These are phyloP conservation scores for Agrocybe pediades DNA, from an alignment of 768 basidiomycete genomes.

Conservation along the genomic window DNA sequence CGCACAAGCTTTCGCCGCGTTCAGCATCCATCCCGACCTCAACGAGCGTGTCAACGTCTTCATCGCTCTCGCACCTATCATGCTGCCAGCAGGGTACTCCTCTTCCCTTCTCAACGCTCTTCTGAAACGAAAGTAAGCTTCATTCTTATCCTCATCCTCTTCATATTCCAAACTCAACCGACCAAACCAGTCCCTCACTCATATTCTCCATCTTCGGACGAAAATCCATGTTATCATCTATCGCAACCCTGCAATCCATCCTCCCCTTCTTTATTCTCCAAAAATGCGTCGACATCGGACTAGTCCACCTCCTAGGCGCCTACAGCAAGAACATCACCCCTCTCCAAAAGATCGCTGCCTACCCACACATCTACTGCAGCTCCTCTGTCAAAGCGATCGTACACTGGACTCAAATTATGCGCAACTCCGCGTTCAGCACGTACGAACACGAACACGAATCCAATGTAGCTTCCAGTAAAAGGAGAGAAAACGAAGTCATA, in stretches of 20 bases:
- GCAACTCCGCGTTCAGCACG: slow-evolving; percentile 12
- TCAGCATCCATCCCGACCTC: slow-evolving; percentile 75
- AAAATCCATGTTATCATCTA: slow-evolving; percentile 14
- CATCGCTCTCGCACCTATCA: slow-evolving; percentile 53
- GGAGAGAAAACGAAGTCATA: no score
- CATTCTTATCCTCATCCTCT: background rate
- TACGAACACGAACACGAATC: slow-evolving; percentile 5
- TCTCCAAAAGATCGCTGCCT: slow-evolving; percentile 16
- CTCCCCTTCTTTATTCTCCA: slow-evolving; percentile 15
- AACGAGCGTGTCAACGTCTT: slow-evolving; percentile 79
- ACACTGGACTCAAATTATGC: slow-evolving; percentile 22
- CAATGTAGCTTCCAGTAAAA: background rate
- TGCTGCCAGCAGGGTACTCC: slow-evolving; percentile 17
- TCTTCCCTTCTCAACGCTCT: slow-evolving; percentile 8
- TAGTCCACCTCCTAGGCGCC: slow-evolving; percentile 13
- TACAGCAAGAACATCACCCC: slow-evolving; percentile 16
- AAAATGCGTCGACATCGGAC: slow-evolving; percentile 10
- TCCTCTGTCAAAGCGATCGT: slow-evolving; percentile 23
- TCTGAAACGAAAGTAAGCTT: slow-evolving; percentile 15
- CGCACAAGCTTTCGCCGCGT: slow-evolving; percentile 78
- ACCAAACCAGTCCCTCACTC: slow-evolving; percentile 10
- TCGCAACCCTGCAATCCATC: slow-evolving; percentile 16
- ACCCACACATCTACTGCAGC: slow-evolving; percentile 19
- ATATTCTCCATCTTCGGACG: slow-evolving; percentile 15
- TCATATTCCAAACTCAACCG: background rate